Evolutionary conservation across 129 eudicot species (phyloP).

Genomic region (Pulicaria dysenterica): DNA sequence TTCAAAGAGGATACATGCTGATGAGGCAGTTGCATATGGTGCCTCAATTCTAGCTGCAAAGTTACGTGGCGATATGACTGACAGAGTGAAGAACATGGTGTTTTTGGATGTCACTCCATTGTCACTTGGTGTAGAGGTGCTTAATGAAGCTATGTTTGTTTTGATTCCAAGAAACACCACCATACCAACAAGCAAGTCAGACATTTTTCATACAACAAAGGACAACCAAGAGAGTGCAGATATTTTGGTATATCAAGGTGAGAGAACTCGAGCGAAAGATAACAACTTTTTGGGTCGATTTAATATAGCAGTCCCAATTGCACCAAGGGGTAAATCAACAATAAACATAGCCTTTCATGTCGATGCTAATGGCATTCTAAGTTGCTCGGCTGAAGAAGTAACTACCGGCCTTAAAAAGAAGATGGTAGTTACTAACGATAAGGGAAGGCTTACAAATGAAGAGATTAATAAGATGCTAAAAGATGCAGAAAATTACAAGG

Average conservation of each 20-base stretch:
- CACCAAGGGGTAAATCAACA: constrained; percentile 18
- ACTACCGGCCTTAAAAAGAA: constrained; percentile 4
- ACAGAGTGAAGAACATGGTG: constrained; percentile 5
- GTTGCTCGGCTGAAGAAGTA: constrained; percentile 19
- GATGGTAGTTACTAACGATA: constrained; percentile 6
- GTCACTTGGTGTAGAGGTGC: constrained; percentile 17
- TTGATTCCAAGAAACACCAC: constrained; percentile 10
- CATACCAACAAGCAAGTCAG: neutral
- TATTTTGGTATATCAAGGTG: constrained; percentile 4
- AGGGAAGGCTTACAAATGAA: constrained; percentile 18
- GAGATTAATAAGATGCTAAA: constrained; percentile 26
- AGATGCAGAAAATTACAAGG: constrained; percentile 13
- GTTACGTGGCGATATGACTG: neutral
- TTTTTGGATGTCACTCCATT: constrained; percentile 21
- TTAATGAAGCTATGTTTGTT: constrained; percentile 4
- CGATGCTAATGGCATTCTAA: constrained; percentile 18
- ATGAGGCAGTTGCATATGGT: constrained; percentile 23
- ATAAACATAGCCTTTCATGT: neutral
- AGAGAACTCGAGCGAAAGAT: constrained; percentile 2
- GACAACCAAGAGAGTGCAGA: neutral
- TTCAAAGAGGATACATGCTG: constrained; percentile 16
- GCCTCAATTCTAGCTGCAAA: constrained; percentile 24
- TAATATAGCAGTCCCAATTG: constrained; percentile 9
- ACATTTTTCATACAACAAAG: neutral
- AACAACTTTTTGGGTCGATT: constrained; percentile 10